These are phyloP conservation scores for Colletotrichum acutatum DNA, from an alignment of 2,329 filamentous ascomycete species.

Conservation along the genomic window DNA sequence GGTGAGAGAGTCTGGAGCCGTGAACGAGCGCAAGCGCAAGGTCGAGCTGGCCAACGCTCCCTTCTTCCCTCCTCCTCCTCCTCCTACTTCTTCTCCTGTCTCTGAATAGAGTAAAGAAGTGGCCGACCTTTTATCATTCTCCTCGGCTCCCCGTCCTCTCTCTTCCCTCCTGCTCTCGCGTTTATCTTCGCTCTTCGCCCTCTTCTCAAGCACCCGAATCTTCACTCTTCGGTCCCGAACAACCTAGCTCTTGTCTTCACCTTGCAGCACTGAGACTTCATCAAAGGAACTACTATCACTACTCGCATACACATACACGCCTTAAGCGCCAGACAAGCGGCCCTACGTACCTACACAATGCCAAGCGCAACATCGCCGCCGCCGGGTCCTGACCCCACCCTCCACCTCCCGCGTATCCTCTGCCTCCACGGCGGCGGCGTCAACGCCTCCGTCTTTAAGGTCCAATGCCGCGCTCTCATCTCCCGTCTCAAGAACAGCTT, in stretches of 20 bases:
- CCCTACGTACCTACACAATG: constrained; percentile 5
- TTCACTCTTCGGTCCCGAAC: constrained; percentile 11
- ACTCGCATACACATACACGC: not conserved
- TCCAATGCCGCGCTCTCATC: constrained; percentile 70
- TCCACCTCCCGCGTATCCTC: constrained; percentile 72
- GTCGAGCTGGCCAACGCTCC: not conserved
- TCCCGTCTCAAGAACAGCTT: constrained; percentile 65
- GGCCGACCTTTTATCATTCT: constrained; percentile 1
- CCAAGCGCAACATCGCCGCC: constrained; percentile 20
- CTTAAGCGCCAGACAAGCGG: not conserved
- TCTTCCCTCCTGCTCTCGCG: not conserved
- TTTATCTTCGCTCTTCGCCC: constrained; percentile 4
- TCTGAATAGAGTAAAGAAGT: not conserved
- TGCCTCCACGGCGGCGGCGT: constrained; percentile 85
- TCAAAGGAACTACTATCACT: not conserved
- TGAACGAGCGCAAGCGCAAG: not conserved
- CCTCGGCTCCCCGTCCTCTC: not conserved
- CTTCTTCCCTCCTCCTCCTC: not conserved
- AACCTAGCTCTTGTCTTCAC: not conserved
- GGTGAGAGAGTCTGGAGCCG: not conserved
- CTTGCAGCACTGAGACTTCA: not conserved
- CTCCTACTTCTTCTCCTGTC: not conserved
- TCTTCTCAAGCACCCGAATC: not conserved
- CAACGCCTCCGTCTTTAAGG: constrained; percentile 75
- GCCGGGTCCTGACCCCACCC: constrained; percentile 27